Evolutionary conservation across 2,329 filamentous ascomycete species (phyloP), one percentile per base, ranked within the genome.

Genomic region (Xylaria sp.): DNA sequence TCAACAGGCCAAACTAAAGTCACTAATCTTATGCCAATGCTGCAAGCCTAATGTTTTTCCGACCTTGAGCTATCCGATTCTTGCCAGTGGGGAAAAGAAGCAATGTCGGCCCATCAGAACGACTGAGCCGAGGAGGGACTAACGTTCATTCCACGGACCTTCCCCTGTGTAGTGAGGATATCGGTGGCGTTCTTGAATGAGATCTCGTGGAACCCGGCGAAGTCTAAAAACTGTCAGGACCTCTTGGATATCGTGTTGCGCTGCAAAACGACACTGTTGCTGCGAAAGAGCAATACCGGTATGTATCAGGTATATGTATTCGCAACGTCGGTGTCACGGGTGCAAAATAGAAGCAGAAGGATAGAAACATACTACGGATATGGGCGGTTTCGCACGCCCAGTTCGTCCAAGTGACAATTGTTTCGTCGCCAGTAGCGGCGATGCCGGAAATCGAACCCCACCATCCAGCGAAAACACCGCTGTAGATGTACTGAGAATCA

Each of bases 121-220:
- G 32, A 53, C 39, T 64, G 50, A 24, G 61, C 65, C 8, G 65
- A 64, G 3, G 54, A 55, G 12, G 65, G 65, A 30, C 7, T 30
- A 12, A 61, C 60, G 27, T 55, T 68, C 6, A n/a, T 42, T 19
- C 55, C 65, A 11, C 9, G 42, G 19, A 64, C 32, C 32, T 48
- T 59, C 24, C 60, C 65, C 12, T 59, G 32, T 17, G 59, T 36
- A 8, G 42, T 32, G 19, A 68, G 60, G 14, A 68, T 64, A 17
- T 45, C 50, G 7, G 60, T 60, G 34, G 55, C 48, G 48, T 51
- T 68, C 34, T 60, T 48, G 21, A 64, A 48, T 1, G 60, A 62
- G 30, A 59, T 59, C 60, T 68, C 60, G 47, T 68, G 60, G 14
- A 64, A 68, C 5, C 48, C 60, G 34, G 54, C 55, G 21, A 68